These are phyloP conservation scores for Ordospora pajunii DNA, from an alignment of 371 early-diverging fungal genomes.

Conservation along the genomic window DNA sequence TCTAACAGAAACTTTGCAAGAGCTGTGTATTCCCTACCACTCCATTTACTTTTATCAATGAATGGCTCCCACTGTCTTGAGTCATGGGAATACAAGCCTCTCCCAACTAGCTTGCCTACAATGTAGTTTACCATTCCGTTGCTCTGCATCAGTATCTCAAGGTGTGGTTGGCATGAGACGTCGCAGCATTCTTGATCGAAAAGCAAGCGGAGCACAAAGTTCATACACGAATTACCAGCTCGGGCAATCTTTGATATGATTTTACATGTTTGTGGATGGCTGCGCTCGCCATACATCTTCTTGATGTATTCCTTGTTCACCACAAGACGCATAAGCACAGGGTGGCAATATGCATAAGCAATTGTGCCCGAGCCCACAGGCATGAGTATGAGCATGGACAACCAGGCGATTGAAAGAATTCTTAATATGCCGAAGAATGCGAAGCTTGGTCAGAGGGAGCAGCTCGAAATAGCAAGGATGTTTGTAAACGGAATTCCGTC, in stretches of 20 bases:
- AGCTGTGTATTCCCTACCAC: background rate
- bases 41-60: background rate
- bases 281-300: too few relatives aligned
- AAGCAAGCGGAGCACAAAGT: background rate
- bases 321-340: too few relatives aligned
- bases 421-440: too few relatives aligned
- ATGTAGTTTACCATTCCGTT: background rate
- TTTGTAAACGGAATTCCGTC: background rate
- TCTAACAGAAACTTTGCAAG: slow-evolving; percentile 1
- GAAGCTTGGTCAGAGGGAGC: background rate
- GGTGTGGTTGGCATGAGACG: background rate
- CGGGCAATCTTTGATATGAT: background rate
- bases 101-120: background rate
- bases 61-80: too few relatives aligned
- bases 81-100: background rate
- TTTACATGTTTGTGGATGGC: too few relatives aligned
- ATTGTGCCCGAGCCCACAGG: too few relatives aligned
- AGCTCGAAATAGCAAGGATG: background rate
- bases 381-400: too few relatives aligned
- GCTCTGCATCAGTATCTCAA: background rate
- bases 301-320: too few relatives aligned
- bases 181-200: background rate
- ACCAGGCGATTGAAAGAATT: too few relatives aligned
- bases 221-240: background rate
- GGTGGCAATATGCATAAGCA: too few relatives aligned